A percentile compares a stretch with the other conserved stretches of the same genome.
Evolutionary conservation across 768 basidiomycete species (phyloP).

Genomic region (Suillus occidentalis): DNA sequence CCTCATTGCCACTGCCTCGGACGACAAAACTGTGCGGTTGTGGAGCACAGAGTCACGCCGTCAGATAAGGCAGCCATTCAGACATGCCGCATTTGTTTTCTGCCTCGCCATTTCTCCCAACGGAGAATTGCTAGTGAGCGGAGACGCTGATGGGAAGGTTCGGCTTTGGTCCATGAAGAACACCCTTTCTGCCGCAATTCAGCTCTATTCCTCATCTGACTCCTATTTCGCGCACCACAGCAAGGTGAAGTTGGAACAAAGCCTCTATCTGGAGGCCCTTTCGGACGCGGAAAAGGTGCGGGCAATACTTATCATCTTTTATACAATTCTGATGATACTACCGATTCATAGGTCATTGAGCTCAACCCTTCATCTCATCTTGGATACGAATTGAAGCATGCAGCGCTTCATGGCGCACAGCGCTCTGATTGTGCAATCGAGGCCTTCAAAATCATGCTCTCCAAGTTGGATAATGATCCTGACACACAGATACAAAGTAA

Average conservation of each 20-base stretch:
- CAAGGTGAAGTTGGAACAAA: not conserved
- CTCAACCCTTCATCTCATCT: not conserved
- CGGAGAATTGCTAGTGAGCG: not conserved
- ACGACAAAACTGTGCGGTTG: slow-evolving; percentile 79
- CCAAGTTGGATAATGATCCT: not conserved
- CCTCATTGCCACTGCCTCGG: slow-evolving; percentile 70
- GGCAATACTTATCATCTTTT: not conserved
- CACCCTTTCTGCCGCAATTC: not conserved
- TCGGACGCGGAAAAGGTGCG: not conserved
- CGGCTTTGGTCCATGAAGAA: not conserved
- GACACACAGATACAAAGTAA: not conserved
- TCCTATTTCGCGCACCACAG: not conserved
- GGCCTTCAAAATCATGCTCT: not conserved
- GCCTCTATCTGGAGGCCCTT: not conserved
- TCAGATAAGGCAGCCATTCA: not conserved
- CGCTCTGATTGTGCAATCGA: not conserved
- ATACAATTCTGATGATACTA: not conserved
- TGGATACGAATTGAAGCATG: not conserved
- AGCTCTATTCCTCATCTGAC: not conserved
- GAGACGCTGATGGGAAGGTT: not conserved
- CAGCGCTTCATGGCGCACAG: too few relatives aligned
- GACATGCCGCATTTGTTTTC: not conserved
- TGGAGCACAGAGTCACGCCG: slow-evolving; percentile 46
- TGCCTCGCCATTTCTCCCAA: not conserved
- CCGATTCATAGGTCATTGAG: not conserved